A percentile compares a stretch with the other conserved stretches of the same genome.
These are phyloP conservation scores for Pyrenochaeta sp. DNA, from an alignment of 2,329 filamentous ascomycete species.

Conservation along the genomic window DNA sequence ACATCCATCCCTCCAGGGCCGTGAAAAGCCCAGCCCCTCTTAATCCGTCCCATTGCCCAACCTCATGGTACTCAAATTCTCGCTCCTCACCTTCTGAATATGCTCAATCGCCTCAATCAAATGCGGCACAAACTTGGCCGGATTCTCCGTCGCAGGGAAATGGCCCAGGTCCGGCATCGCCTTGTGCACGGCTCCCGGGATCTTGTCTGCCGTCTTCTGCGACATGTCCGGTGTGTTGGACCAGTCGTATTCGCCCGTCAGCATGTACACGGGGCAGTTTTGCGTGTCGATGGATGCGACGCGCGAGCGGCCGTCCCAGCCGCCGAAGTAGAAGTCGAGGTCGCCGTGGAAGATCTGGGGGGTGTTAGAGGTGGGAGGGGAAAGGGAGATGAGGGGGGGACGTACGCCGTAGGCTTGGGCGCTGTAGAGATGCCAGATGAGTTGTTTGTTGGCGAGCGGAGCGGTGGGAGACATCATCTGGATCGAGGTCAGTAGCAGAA, in stretches of 20 bases:
- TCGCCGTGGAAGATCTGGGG: conserved; percentile 58
- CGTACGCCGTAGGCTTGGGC: conserved; percentile 57
- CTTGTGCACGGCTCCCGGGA: conserved; percentile 54
- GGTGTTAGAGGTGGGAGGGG: not conserved
- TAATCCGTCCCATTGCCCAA: conserved; percentile 36
- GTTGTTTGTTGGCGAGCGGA: conserved; percentile 54
- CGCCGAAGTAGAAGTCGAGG: conserved; percentile 60
- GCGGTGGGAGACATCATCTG: conserved; percentile 58
- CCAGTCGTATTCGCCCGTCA: conserved; percentile 60
- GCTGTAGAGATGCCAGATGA: conserved; percentile 60
- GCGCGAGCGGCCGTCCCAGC: conserved; percentile 57
- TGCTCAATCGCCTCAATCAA: conserved; percentile 49
- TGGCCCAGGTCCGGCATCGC: conserved; percentile 57
- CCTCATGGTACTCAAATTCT: conserved; percentile 41
- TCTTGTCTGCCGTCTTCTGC: conserved; percentile 57
- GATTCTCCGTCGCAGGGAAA: conserved; percentile 58
- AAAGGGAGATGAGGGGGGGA: not conserved
- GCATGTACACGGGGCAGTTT: conserved; percentile 59
- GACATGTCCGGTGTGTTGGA: conserved; percentile 57
- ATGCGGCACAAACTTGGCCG: conserved; percentile 48
- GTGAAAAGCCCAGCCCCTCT: no score
- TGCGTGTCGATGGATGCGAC: conserved; percentile 56
- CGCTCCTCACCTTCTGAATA: conserved; percentile 43
- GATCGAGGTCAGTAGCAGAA: conserved; percentile 1
- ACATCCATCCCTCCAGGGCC: no score